phyloP scores from a whole-genome alignment of 805 yeast species.

The Maudiozyma saulgeensis region DNA sequence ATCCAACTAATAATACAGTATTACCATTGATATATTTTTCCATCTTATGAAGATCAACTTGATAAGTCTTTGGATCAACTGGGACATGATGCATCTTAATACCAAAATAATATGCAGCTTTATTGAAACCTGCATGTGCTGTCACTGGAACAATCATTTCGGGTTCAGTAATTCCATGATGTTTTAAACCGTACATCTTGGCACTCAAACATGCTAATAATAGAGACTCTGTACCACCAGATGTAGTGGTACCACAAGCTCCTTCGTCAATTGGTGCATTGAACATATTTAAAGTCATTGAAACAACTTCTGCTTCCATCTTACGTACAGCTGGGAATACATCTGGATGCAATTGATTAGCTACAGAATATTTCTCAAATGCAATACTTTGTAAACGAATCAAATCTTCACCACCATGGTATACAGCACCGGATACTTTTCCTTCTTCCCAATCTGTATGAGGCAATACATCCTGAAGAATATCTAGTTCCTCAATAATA shows the following conservation, averaged over 20 bases:
- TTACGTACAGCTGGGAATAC: slow-evolving; percentile 93
- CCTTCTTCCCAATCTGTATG: slow-evolving; percentile 82
- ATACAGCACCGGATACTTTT: slow-evolving; percentile 87
- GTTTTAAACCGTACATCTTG: slow-evolving; percentile 55
- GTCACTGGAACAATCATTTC: slow-evolving; percentile 86
- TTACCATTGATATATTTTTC: slow-evolving; percentile 59
- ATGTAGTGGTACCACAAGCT: slow-evolving; percentile 76
- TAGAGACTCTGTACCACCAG: slow-evolving; percentile 94
- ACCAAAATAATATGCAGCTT: slow-evolving; percentile 84
- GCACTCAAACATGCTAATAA: slow-evolving; percentile 83
- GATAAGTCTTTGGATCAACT: slow-evolving; percentile 53
- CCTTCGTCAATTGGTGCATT: slow-evolving; percentile 57
- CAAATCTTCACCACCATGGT: slow-evolving; percentile 85
- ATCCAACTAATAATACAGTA: slow-evolving; percentile 79
- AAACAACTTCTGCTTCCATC: slow-evolving; percentile 91
- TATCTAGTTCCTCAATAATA: slow-evolving; percentile 44
- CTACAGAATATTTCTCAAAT: slow-evolving; percentile 66
- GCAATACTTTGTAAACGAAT: slow-evolving; percentile 68
- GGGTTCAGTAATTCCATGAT: slow-evolving; percentile 55
- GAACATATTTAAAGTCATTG: slow-evolving; percentile 76
- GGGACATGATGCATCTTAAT: slow-evolving; percentile 78
- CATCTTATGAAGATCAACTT: slow-evolving; percentile 59
- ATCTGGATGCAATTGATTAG: slow-evolving; percentile 95
- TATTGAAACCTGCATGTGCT: slow-evolving; percentile 90
- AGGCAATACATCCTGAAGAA: slow-evolving; percentile 36